Evolutionary conservation across 768 basidiomycete species (phyloP), one percentile per base, ranked within the genome.

Genomic region (Trametes gibbosa): DNA sequence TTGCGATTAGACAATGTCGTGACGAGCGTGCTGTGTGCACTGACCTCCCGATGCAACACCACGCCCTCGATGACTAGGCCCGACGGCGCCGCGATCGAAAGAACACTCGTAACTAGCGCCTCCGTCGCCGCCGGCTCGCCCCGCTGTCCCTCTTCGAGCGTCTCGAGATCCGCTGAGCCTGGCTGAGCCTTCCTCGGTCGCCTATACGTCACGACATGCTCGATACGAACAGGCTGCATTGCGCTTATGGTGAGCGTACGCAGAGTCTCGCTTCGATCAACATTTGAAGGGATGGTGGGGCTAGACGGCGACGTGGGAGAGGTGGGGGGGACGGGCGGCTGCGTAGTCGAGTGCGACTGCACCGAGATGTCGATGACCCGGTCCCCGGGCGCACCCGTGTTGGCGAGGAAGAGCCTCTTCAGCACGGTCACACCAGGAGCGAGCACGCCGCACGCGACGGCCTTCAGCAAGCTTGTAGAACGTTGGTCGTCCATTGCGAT

Each of bases 291-390:
- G 71, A 76, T 59, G 9, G 34, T 65, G 50, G 56, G 69, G 62
- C 65, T 60, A 54, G 58, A 16, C 8, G 63, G 64, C 21, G 61
- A 50, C 4, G 42, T 23, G 32, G 72, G 62, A 4, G 62, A 42
- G 5, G 45, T 23, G 27, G 72, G 62, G 4, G 62, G 40, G 46
- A 23, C 37, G 14, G 59, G 32, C 5, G 55, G 58, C 14, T 53
- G 25, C 5, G 65, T 50, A 1, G 64, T 53, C 24, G 79, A 68
- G 23, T 75, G 77, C 9, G 91, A 87, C 56, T 86, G 87, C 35
- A 95, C 74, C 0, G 92, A 94, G 35, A 96, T 75, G 68, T 97
- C 95, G 53, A 97, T 71, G 43, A 84, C 79, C 43, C 93, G 82
- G 52, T 89, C 83, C 1, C 89, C 91, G 1, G 82, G 75, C 1